Conservation (phyloP, 805 yeast genomes). For the Yamadazyma paraphyllophila region DNA sequence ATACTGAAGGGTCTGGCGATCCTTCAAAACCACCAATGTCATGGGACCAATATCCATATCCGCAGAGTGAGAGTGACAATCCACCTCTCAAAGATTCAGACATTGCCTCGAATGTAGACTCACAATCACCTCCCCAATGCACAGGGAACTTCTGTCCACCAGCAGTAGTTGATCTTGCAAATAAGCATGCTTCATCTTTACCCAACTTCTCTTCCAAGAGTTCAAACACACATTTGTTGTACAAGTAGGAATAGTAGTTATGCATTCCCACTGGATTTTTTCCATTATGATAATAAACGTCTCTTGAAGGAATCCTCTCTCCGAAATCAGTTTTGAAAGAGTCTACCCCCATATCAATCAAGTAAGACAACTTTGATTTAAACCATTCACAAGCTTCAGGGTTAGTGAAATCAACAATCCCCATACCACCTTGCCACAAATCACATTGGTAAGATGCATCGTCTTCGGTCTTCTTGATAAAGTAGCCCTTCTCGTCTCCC, state of each 20-base stretch:
- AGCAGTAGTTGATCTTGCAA: slow-evolving; percentile 37
- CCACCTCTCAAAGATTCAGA: slow-evolving; percentile 38
- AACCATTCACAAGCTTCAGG: slow-evolving; percentile 37
- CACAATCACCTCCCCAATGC: slow-evolving; percentile 43
- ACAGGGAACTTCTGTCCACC: slow-evolving; percentile 40
- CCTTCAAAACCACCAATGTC: slow-evolving; percentile 43
- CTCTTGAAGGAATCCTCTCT: slow-evolving; percentile 33
- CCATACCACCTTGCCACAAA: slow-evolving; percentile 42
- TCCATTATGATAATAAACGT: slow-evolving; percentile 26
- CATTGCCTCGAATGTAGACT: slow-evolving; percentile 37
- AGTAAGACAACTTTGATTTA: slow-evolving; percentile 22
- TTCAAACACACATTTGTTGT: slow-evolving; percentile 34
- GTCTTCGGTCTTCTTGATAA: slow-evolving; percentile 22
- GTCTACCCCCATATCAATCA: slow-evolving; percentile 35
- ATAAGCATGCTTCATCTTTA: slow-evolving; percentile 30
- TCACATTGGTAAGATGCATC: slow-evolving; percentile 35
- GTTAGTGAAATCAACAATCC: slow-evolving; percentile 37
- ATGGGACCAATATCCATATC: slow-evolving; percentile 40
- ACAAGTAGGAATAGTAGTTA: slow-evolving; percentile 33
- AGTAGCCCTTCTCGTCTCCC: slow-evolving; percentile 29
- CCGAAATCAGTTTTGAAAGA: slow-evolving; percentile 40
- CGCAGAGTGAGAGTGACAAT: slow-evolving; percentile 27
- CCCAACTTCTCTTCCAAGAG: slow-evolving; percentile 29
- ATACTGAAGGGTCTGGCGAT: slow-evolving; percentile 32
- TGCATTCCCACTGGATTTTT: slow-evolving; percentile 35